phyloP scores from a whole-genome alignment of 1,139 yeast species.

The Diutina rugosa region DNA sequence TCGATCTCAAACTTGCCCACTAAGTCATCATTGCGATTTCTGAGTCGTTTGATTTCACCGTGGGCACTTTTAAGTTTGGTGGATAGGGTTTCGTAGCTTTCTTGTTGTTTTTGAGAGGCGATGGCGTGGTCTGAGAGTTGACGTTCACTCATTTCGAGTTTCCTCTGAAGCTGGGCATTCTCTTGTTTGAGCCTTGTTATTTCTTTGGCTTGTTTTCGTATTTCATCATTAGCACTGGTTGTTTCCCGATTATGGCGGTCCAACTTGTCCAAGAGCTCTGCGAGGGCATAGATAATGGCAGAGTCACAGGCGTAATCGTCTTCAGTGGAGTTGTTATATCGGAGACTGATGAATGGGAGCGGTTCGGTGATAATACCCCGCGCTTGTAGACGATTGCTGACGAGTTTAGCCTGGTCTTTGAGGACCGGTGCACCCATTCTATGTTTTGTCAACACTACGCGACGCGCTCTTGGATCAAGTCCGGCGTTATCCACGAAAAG shows the following conservation, averaged over 20 bases:
- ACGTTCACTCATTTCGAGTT: neutral
- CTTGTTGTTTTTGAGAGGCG: neutral
- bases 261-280: neutral
- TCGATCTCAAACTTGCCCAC: neutral
- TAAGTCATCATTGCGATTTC: neutral
- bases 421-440: neutral
- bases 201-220: neutral
- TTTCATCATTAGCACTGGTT: neutral
- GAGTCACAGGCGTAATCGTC: neutral
- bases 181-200: neutral
- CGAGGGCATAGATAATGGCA: neutral
- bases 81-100: neutral
- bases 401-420: neutral
- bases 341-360: neutral
- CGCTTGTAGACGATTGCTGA: neutral
- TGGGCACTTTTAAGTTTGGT: neutral
- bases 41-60: neutral
- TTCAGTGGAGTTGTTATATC: neutral
- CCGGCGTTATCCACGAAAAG: too few relatives aligned
- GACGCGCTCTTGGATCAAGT: neutral
- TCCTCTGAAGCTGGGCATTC: neutral
- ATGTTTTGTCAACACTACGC: neutral
- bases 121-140: neutral
- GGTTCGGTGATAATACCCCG: neutral
- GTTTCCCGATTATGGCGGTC: neutral